Conservation (phyloP, 306 rosid species). For the Quercus engelmannii region DNA sequence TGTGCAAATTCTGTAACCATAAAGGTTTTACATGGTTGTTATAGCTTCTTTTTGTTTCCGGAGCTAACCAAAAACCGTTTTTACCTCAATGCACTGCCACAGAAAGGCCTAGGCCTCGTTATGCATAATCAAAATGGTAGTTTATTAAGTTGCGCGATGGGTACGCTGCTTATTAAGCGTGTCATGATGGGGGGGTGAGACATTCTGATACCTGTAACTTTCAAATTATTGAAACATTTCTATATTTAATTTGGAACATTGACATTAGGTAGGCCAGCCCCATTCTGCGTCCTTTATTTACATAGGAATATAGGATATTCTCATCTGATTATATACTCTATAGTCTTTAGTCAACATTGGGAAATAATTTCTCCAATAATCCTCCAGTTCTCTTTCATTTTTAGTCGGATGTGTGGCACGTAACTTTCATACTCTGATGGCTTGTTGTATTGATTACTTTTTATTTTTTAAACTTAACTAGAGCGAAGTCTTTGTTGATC, state of each 20-base stretch:
- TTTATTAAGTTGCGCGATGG: neutral
- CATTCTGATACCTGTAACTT: neutral
- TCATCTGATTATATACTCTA: no score
- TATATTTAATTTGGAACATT: neutral
- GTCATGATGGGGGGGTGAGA: neutral
- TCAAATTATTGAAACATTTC: neutral
- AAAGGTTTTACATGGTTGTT: neutral
- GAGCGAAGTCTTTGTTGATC: no score
- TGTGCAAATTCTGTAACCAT: conserved; percentile 38
- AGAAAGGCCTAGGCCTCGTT: neutral
- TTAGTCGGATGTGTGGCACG: no score
- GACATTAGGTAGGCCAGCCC: neutral
- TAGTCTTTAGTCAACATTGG: no score
- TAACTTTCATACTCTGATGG: no score
- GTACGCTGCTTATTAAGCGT: neutral
- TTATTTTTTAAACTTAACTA: no score
- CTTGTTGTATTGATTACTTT: no score
- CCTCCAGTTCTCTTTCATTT: no score
- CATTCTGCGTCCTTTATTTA: neutral
- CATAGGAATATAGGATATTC: neutral
- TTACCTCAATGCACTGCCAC: neutral
- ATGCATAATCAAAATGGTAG: neutral
- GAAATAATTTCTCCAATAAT: no score
- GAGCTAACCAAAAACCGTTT: neutral
- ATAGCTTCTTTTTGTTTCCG: neutral